Base-by-base conservation (phyloP, 768 basidiomycete species). In the Agaricus subrufescens region DNA sequence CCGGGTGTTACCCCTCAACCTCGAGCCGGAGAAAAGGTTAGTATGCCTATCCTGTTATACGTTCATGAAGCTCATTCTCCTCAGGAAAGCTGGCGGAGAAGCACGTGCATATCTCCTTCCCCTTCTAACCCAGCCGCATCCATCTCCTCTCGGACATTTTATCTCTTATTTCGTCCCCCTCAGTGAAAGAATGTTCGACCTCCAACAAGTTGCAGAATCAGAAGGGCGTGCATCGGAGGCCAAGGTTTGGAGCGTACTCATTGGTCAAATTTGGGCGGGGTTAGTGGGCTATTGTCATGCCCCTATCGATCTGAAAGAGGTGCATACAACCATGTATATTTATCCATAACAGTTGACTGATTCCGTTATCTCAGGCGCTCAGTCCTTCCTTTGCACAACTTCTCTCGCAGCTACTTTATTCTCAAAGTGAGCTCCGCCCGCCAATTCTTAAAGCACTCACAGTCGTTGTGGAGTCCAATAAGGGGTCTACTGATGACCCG, bases 181-280 rank as follows among this genome's bases (percentile, higher is more conserved):
- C 48, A 97, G 94, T 47, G 95, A 98, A 69, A 79, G 85, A 15
- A 87, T 98, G 80, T 99, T 98, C 65, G 82, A 92, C 64, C 72
- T 91, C 38, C 90, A 95, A 66, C 84, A 89, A 58, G 85, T 80
- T 14, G 89, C 93, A 0, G 90, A 91, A 60, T 73, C 77, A 6
- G 87, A 86, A 53, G 83, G 81, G 11, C 83, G 85, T 38, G 80
- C 79, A 50, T 85, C 89, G 0, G 94, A 98, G 69, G 90, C 89
- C 12, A 99, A 98, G 71, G 86, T 98, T 38, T 99, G 94, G 92
- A 89, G 84, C 60, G 94, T 96, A 10, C 80, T 98, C 45, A 85
- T 98, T 25, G 86, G 87, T 9, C 97, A 99, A 69, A 84, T 96
- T 19, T 99, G 97, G 97, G 77, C 84, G 26, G 91, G 95, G 26